A percentile compares a stretch with the other conserved stretches of the same genome.
These are phyloP conservation scores for Ploettnerulaceae sp. DNA, from an alignment of 2,329 filamentous ascomycete species.

Conservation along the genomic window DNA sequence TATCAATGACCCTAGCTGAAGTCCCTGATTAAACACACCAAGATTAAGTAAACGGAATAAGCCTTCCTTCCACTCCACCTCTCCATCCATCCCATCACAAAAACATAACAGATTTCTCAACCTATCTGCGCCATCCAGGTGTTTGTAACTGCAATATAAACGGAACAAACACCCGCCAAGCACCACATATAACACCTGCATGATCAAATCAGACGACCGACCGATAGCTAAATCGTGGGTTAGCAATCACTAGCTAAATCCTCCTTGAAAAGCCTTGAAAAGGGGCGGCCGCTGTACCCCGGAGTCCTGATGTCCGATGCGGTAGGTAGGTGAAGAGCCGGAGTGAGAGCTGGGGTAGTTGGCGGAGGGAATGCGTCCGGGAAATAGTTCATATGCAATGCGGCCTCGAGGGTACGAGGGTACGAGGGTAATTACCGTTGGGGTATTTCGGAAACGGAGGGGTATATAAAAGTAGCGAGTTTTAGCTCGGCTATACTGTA, in stretches of 20 bases:
- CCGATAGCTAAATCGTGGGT: too few species aligned
- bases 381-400: too few species aligned
- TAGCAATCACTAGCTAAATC: too few species aligned
- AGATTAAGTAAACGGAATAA: constrained; percentile 5
- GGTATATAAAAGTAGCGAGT: background rate
- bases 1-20: too few species aligned
- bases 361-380: constrained; percentile 4
- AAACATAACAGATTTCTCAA: background rate
- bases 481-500: background rate
- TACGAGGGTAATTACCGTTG: background rate
- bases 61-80: constrained; percentile 1
- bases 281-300: background rate
- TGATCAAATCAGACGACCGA: background rate
- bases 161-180: constrained; percentile 1
- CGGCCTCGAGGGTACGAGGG: background rate
- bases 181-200: constrained; percentile 6
- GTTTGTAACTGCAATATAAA: constrained; percentile 6
- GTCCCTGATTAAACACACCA: constrained; percentile 1
- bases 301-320: constrained; percentile 1
- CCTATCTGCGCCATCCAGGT: background rate
- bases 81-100: background rate
- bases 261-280: too few species aligned
- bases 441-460: constrained; percentile 4
- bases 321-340: constrained; percentile 10
- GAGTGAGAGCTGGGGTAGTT: constrained; percentile 1